Evolutionary conservation across 2,329 filamentous ascomycete species (phyloP), one percentile per base, ranked within the genome.

Genomic region (Aspergillus ruber): DNA sequence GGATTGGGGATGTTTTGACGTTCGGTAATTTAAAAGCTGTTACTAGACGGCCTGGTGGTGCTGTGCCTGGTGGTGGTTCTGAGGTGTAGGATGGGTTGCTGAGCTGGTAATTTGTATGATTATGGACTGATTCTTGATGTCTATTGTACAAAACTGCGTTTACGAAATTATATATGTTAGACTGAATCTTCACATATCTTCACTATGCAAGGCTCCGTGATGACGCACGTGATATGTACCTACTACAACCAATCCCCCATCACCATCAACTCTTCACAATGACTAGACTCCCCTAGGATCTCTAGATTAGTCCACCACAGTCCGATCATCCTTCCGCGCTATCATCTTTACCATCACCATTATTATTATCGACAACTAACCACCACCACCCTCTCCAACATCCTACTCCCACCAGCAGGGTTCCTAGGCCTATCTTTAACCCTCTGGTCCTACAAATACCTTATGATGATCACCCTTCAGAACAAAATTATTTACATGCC

Each of bases 401-500:
- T 78, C 10, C 65, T 86, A n/a, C 67, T 85, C 3, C 83, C 86
- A 6, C 87, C 87, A 0, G 60, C 78, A 6, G 72, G 88, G 39
- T 90, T 89, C 59, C 64, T 73, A 12, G 82, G 84, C 1, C 73
- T 90, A 32, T 73, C 87, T 3, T 58, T 86, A 15, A 76, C 76
- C 3, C 71, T 90, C 12, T 90, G 77, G 77, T 65, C 70, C 1
- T 79, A 77, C 66, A 80, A 81, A 65, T 89, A 85, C 60, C 66
- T 82, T 45, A 86, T 88, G 82, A 81, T 90, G 70, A 74, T 91
- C 23, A 56, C 86, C 4, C 86, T 90, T 62, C 87, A 90, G 67
- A 88, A 90, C 60, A 84, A 85, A 61, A 88, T 90, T 61, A 85
- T 90, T 50, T 90, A 90, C 67, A 88, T 89, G 72, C 85, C 86